Conservation (phyloP, 306 rosid genomes). For the Potentilla sterilis region DNA sequence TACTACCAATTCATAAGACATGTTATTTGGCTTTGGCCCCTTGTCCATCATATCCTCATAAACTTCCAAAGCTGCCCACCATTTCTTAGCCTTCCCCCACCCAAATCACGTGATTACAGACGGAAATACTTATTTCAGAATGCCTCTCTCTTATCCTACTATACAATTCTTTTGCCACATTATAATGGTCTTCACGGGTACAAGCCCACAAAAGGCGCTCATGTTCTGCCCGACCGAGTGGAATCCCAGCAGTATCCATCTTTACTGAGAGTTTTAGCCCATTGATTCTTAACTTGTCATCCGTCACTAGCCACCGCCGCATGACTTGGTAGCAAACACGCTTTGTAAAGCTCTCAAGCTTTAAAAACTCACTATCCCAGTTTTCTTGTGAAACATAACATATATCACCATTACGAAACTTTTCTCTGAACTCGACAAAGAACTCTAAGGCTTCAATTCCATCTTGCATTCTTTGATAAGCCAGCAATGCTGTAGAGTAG, state of each 20-base stretch:
- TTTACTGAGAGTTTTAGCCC: slow-evolving; percentile 56
- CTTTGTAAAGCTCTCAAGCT: slow-evolving; percentile 65
- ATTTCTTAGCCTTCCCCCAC: slow-evolving; percentile 90
- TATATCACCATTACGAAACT: slow-evolving; percentile 58
- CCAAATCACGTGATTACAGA: slow-evolving; percentile 93
- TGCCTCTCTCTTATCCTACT: slow-evolving; percentile 60
- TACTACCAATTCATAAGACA: slow-evolving; percentile 73
- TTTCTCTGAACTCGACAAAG: slow-evolving; percentile 62
- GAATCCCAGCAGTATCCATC: slow-evolving; percentile 73
- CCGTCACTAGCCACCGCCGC: slow-evolving; percentile 79
- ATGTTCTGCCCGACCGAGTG: slow-evolving; percentile 50
- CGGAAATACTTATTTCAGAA: slow-evolving; percentile 65
- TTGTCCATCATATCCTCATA: slow-evolving; percentile 88
- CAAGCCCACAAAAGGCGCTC: slow-evolving; percentile 92
- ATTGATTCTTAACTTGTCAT: slow-evolving; percentile 42
- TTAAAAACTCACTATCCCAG: slow-evolving; percentile 63
- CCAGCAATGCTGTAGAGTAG: slow-evolving; percentile 72
- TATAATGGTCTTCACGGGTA: slow-evolving; percentile 74
- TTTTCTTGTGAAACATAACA: slow-evolving; percentile 50
- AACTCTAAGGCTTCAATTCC: slow-evolving; percentile 72
- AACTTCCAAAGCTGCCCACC: slow-evolving; percentile 97
- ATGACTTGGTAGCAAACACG: slow-evolving; percentile 91
- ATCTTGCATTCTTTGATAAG: slow-evolving; percentile 78
- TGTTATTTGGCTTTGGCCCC: slow-evolving; percentile 86
- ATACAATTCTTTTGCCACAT: slow-evolving; percentile 78